Conservation (phyloP, 1,284 basidiomycete species). For the Cutaneotrichosporon sp. region DNA sequence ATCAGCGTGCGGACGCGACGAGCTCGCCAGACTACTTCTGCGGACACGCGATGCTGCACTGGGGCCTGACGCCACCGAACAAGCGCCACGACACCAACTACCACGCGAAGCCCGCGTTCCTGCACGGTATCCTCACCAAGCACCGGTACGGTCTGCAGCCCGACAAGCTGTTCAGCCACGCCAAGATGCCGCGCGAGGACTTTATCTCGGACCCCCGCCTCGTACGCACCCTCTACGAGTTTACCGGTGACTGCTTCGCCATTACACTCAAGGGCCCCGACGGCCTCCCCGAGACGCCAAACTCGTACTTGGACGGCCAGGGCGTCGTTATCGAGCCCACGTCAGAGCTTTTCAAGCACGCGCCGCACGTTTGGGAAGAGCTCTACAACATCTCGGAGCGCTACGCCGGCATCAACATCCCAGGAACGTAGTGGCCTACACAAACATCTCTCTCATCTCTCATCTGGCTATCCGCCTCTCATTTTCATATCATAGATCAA, state of each 20-base stretch:
- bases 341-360: conserved; percentile 18
- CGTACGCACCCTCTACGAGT: conserved; percentile 42
- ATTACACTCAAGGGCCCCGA: conserved; percentile 43
- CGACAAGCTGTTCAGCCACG: conserved; percentile 41
- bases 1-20: conserved; percentile 36
- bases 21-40: conserved; percentile 35
- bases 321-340: conserved; percentile 32
- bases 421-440: conserved; percentile 4
- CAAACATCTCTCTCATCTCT: no score
- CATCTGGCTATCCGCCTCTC: no score
- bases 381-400: conserved; percentile 1
- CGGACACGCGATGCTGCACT: conserved; percentile 43
- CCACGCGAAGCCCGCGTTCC: conserved; percentile 48
- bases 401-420: conserved; percentile 12
- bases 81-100: conserved; percentile 33
- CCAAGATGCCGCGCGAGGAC: conserved; percentile 37
- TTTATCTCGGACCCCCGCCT: conserved; percentile 38
- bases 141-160: conserved; percentile 42
- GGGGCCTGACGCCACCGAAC: conserved; percentile 41
- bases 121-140: conserved; percentile 51
- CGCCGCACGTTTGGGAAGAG: conserved; percentile 6
- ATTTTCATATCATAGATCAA: no score
- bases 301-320: conserved; percentile 40
- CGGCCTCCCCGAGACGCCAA: conserved; percentile 30
- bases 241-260: conserved; percentile 43